phyloP scores from a whole-genome alignment of 2,329 filamentous ascomycete species.

The Saccharata proteae region DNA sequence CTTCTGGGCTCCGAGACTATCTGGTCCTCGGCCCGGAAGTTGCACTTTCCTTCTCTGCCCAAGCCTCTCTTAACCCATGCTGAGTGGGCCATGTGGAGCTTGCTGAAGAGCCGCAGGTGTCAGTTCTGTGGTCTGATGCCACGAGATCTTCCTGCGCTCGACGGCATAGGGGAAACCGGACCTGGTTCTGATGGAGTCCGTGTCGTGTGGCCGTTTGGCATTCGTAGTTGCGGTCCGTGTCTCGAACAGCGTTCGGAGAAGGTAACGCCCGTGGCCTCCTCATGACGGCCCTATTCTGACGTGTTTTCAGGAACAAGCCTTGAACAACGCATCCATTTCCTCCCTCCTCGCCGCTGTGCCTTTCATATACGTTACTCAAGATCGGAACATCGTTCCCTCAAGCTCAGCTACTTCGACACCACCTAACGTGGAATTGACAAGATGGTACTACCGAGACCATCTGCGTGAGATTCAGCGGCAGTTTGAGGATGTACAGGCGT shows the following conservation, averaged over 20 bases:
- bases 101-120: conserved; percentile 51
- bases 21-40: conserved; percentile 58
- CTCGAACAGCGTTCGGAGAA: conserved; percentile 49
- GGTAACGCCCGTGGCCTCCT: conserved; percentile 35
- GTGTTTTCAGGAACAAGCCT: conserved; percentile 51
- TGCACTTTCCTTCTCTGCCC: conserved; percentile 55
- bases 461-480: conserved; percentile 51
- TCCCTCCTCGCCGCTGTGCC: conserved; percentile 57
- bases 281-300: conserved; percentile 15
- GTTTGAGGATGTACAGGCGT: conserved; percentile 49
- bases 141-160: conserved; percentile 13
- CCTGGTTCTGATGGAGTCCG: conserved; percentile 50
- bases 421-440: conserved; percentile 42
- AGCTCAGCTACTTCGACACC: conserved; percentile 35
- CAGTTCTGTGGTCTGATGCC: conserved; percentile 50
- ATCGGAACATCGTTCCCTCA: conserved; percentile 48
- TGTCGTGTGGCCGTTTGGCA: conserved; percentile 59
- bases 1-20: conserved; percentile 50
- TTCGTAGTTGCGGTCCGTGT: conserved; percentile 56
- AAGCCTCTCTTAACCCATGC: conserved; percentile 51
- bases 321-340: conserved; percentile 51
- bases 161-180: conserved; percentile 44
- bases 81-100: conserved; percentile 66
- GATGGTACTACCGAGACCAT: conserved; percentile 53
- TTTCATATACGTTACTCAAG: conserved; percentile 51